Evolutionary conservation across 2,329 filamentous ascomycete genomes (phyloP).

Genomic region (Fusarium miscanthi): DNA sequence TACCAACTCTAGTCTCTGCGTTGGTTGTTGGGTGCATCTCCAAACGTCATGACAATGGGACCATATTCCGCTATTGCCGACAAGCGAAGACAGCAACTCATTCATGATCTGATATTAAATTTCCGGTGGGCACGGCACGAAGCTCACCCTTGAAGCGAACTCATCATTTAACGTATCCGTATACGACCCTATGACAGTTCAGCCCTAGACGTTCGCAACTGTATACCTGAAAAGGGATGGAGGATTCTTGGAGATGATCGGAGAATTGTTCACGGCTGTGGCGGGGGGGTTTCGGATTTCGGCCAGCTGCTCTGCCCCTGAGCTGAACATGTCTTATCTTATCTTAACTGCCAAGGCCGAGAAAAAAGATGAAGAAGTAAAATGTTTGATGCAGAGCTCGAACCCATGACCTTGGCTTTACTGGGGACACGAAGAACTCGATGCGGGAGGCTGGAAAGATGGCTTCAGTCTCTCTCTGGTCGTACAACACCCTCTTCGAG

Average conservation of each 20-base stretch:
- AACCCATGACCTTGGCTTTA: neutral
- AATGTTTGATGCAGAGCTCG: neutral
- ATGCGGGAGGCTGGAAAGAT: neutral
- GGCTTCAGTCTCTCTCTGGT: too few relatives aligned
- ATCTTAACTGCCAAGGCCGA: neutral
- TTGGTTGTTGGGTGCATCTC: fast-evolving
- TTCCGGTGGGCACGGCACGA: neutral
- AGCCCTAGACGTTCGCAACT: conserved; percentile 1
- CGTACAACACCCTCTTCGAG: neutral
- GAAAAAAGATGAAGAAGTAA: neutral
- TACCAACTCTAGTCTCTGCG: fast-evolving
- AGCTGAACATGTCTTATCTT: conserved; percentile 1
- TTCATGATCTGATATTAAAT: neutral
- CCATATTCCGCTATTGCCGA: neutral
- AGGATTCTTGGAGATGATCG: conserved; percentile 7
- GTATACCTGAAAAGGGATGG: conserved; percentile 5
- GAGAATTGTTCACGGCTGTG: conserved; percentile 3
- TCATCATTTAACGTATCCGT: neutral
- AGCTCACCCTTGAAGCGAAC: neutral
- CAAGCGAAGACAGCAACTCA: neutral
- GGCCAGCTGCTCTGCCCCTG: neutral
- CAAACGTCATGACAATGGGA: neutral
- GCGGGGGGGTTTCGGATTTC: conserved; percentile 5
- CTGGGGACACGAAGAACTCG: neutral
- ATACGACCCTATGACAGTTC: neutral